Conservation (phyloP, 2,329 filamentous ascomycete genomes). For the Cercospora beticola region DNA sequence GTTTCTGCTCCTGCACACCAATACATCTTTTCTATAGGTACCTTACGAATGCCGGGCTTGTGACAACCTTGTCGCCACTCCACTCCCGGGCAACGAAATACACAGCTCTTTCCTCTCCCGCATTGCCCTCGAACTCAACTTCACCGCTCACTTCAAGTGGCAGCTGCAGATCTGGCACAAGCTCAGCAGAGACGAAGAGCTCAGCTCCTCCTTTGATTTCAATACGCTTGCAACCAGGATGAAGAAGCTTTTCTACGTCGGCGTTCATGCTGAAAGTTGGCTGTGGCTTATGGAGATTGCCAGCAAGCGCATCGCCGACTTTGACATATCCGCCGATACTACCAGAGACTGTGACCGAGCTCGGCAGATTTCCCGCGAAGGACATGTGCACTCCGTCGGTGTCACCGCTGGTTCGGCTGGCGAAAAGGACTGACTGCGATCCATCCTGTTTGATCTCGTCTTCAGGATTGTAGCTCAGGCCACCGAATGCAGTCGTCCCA, state of each 20-base stretch:
- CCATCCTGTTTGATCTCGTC: not conserved
- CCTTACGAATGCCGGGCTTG: not conserved
- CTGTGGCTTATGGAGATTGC: not conserved
- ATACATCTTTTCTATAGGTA: not conserved
- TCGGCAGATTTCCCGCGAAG: not conserved
- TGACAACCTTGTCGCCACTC: not conserved
- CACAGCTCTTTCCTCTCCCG: not conserved
- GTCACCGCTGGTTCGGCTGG: conserved; percentile 12
- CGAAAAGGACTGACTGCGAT: not conserved
- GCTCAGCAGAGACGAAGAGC: conserved; percentile 1
- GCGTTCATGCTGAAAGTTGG: not conserved
- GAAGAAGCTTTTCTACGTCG: not conserved
- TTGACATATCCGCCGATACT: conserved; percentile 6
- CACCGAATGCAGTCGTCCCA: not conserved
- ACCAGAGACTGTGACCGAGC: not conserved
- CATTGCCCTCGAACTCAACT: not conserved
- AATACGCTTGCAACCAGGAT: not conserved
- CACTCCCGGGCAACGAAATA: not conserved
- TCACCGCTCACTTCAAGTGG: not conserved
- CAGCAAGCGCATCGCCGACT: not conserved
- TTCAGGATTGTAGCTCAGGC: conserved; percentile 3
- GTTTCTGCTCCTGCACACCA: too few species aligned
- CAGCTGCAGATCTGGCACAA: not conserved
- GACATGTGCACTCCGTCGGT: conserved; percentile 7
- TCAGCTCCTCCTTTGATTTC: not conserved